Evolutionary conservation across 345 rosid species (phyloP).

Genomic region (Mangifera indica): DNA sequence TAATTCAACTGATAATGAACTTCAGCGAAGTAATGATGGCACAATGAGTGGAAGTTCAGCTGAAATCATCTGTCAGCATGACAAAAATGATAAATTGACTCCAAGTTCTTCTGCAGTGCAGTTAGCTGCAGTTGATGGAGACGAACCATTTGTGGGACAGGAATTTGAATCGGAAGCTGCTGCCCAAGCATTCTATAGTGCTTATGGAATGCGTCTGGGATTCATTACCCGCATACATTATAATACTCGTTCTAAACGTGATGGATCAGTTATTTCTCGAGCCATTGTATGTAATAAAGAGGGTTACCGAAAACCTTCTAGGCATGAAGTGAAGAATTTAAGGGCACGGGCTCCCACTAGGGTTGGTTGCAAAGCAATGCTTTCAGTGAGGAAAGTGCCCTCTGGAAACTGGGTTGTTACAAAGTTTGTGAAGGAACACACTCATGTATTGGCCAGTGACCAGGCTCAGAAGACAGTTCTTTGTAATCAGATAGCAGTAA

Average conservation of each 20-base stretch:
- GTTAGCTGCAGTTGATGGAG: background rate
- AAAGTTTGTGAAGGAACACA: conserved; percentile 28
- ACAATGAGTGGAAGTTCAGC: background rate
- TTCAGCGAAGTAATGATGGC: conserved; percentile 10
- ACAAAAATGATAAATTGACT: background rate
- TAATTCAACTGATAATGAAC: conserved; percentile 9
- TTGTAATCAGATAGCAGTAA: conserved; percentile 19
- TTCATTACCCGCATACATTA: conserved; percentile 24
- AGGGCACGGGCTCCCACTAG: conserved; percentile 17
- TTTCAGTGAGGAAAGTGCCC: conserved; percentile 20
- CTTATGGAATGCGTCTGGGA: conserved; percentile 27
- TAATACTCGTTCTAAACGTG: conserved; percentile 11
- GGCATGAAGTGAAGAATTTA: conserved; percentile 5
- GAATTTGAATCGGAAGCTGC: conserved; percentile 27
- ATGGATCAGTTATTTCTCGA: conserved; percentile 20
- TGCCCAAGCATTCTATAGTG: conserved; percentile 23
- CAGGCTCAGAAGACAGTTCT: background rate
- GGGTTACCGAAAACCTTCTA: conserved; percentile 20
- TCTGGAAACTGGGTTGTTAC: conserved; percentile 23
- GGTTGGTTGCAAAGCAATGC: conserved; percentile 30
- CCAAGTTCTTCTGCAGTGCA: conserved; percentile 14
- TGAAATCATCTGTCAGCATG: conserved; percentile 15
- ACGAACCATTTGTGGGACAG: conserved; percentile 28
- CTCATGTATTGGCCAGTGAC: conserved; percentile 13
- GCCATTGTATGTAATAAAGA: conserved; percentile 30